Base-by-base conservation (phyloP, 305 asterid genomes). In the Rubia balearica region DNA sequence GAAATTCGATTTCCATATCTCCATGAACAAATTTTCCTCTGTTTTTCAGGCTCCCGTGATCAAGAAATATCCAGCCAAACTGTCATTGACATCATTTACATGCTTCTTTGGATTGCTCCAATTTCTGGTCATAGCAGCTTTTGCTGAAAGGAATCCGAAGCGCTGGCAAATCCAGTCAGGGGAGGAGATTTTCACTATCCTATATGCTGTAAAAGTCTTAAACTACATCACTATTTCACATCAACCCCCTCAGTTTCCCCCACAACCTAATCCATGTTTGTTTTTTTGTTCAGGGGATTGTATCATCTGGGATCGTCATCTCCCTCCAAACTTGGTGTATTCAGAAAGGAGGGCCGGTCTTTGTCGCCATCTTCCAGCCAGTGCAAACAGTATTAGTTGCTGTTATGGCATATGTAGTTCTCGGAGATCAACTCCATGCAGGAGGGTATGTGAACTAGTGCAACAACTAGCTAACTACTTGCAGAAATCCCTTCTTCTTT, bases 271-370 rank as follows among this genome's bases (percentile, higher is more conserved):
- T 22, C 42, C 16, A n/a, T 19, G 1, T 70, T 69, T 63, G 0
- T 53, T 17, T 24, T 8, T 70, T 56, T 24, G 36, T 66, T 79
- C 79, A 92, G 96, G 96, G 96, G 74, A 67, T 92, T 71, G 83
- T 92, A 83, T 89, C 96, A 53, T 88, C 96, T 24, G 97, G 96
- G n/a, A 81, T 92, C 0, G 92, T 92, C 61, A 81, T 92, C 63
- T 81, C 92, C 16, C 92, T 90, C 67, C 96, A 92, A 79, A 88
- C 91, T 53, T 90, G 98, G 98, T 87, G 91, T 69, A 92, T 92
- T 75, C 92, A 92, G 81, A 92, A 85, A 82, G 98, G 95, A 40
- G 95, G 96, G 38, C 96, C 98, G 21, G 98, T 92, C 17, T 92
- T 83, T 60, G 95, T 87, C 45, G 91, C 96, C 75, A 87, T 87